phyloP scores from a whole-genome alignment of 2,329 filamentous ascomycete genomes.

The Diaporthe sp. region DNA sequence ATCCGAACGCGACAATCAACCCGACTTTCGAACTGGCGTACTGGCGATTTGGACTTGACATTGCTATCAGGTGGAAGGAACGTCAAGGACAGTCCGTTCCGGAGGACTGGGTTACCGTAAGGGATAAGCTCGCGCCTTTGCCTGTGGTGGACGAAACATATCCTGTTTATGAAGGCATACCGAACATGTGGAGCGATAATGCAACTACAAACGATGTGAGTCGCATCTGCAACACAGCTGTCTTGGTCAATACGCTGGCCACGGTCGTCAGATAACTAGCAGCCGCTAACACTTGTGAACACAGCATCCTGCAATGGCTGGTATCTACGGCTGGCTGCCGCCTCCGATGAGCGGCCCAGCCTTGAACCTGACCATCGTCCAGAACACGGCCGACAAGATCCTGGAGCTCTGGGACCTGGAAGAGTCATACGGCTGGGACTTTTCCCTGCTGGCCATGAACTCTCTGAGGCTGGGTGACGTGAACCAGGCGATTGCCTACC shows the following conservation, averaged over 20 bases:
- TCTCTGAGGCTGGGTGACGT: conserved; percentile 54
- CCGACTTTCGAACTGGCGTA: conserved; percentile 72
- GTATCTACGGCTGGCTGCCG: conserved; percentile 57
- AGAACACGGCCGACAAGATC: conserved; percentile 55
- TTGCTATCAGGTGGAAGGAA: conserved; percentile 65
- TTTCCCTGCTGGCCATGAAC: conserved; percentile 60
- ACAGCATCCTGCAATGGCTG: conserved; percentile 56
- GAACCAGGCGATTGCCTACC: conserved; percentile 54
- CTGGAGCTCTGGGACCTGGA: conserved; percentile 53
- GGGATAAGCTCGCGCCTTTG: conserved; percentile 65
- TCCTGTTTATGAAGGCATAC: conserved; percentile 65
- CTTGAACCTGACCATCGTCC: conserved; percentile 51
- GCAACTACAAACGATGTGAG: conserved; percentile 52
- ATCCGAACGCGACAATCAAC: conserved; percentile 67
- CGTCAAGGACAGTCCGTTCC: conserved; percentile 60
- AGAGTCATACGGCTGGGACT: conserved; percentile 59
- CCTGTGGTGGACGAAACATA: conserved; percentile 64
- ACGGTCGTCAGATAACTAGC: background rate
- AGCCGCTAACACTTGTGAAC: background rate
- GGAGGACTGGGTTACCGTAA: conserved; percentile 59
- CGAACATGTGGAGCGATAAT: conserved; percentile 55
- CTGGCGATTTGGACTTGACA: conserved; percentile 70
- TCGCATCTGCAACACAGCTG: background rate
- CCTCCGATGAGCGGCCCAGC: conserved; percentile 51
- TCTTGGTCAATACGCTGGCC: background rate